These are phyloP conservation scores for Suhomyces sp. DNA, from an alignment of 805 yeast genomes.

Conservation along the genomic window DNA sequence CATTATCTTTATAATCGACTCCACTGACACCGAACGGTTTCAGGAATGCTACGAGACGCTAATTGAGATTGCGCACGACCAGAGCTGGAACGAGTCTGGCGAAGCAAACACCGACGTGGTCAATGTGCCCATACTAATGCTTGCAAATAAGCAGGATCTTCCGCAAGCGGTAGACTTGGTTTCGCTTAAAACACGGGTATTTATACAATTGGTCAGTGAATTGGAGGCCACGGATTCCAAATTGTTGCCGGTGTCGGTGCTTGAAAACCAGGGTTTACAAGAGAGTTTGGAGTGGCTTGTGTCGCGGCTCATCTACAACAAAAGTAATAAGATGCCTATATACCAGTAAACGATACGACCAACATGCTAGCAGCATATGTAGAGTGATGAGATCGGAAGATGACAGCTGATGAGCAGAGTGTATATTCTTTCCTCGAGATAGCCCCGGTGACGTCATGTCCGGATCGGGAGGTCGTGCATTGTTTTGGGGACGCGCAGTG, in stretches of 20 bases:
- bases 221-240: conserved; percentile 88
- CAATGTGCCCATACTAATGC: conserved; percentile 85
- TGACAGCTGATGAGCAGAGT: background rate
- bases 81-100: conserved; percentile 37
- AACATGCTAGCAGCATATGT: conserved; percentile 7
- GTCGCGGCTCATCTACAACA: conserved; percentile 66
- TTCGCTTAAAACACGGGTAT: conserved; percentile 75
- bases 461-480: background rate
- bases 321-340: conserved; percentile 58
- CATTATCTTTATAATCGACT: conserved; percentile 87
- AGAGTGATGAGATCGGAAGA: background rate
- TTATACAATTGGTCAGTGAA: conserved; percentile 75
- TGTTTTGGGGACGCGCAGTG: background rate
- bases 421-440: background rate
- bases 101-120: conserved; percentile 28
- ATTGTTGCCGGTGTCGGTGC: conserved; percentile 85
- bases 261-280: conserved; percentile 75
- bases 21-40: conserved; percentile 78
- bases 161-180: conserved; percentile 47
- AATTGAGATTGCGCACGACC: conserved; percentile 42
- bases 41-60: conserved; percentile 77
- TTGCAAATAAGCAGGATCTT: conserved; percentile 90
- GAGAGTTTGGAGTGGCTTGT: conserved; percentile 91
- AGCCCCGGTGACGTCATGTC: background rate
- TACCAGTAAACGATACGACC: conserved; percentile 24